phyloP scores from a whole-genome alignment of 2,329 filamentous ascomycete species.

The Fusarium xyrophilum region DNA sequence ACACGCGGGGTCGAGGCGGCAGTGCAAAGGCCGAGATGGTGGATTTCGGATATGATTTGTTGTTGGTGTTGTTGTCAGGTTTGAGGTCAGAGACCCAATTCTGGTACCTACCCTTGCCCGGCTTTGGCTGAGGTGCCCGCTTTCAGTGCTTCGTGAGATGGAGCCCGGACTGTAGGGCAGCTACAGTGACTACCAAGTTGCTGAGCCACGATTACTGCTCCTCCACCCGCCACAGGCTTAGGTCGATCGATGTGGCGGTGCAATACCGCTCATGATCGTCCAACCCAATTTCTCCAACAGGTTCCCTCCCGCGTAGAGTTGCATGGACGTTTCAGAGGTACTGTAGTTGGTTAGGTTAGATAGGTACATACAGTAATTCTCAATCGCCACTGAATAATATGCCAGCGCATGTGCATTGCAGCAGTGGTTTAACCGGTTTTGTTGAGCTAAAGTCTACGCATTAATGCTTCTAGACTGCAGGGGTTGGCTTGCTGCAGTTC shows the following conservation, averaged over 20 bases:
- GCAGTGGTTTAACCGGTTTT: slow-evolving; percentile 22
- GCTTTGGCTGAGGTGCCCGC: slow-evolving; percentile 15
- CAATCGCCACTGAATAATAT: slow-evolving; percentile 21
- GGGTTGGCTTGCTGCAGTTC: neutral
- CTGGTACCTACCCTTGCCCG: slow-evolving; percentile 10
- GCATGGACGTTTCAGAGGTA: slow-evolving; percentile 18
- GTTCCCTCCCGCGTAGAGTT: slow-evolving; percentile 15
- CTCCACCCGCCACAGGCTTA: slow-evolving; percentile 14
- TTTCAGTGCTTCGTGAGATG: slow-evolving; percentile 9
- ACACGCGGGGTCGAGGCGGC: slow-evolving; percentile 26
- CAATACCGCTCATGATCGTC: neutral
- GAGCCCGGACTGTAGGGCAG: slow-evolving; percentile 10
- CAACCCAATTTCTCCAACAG: neutral
- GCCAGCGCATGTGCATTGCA: slow-evolving; percentile 19
- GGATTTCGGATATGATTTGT: slow-evolving; percentile 20
- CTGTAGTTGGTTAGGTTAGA: neutral
- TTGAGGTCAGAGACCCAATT: slow-evolving; percentile 34
- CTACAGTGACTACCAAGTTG: slow-evolving; percentile 15
- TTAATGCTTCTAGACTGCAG: slow-evolving; percentile 11
- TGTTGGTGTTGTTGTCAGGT: slow-evolving; percentile 34
- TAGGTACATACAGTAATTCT: neutral
- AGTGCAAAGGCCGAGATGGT: slow-evolving; percentile 14
- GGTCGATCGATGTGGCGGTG: slow-evolving; percentile 31
- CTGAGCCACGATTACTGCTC: slow-evolving; percentile 15
- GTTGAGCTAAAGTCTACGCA: neutral